Evolutionary conservation across 495 filamentous ascomycete genomes (phyloP).

Genomic region (Penicillium steckii): DNA sequence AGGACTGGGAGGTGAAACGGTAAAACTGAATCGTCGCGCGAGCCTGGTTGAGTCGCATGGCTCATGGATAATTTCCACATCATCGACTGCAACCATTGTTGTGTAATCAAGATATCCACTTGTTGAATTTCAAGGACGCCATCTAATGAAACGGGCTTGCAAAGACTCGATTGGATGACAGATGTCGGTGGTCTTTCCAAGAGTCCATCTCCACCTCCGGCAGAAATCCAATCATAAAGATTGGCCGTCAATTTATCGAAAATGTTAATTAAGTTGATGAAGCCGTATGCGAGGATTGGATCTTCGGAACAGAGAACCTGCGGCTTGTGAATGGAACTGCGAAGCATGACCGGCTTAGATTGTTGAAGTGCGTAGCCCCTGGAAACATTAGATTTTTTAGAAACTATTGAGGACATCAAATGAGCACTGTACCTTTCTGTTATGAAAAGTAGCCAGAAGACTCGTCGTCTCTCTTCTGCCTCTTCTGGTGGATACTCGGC

Average conservation of each 20-base stretch:
- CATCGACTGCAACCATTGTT: slow-evolving; percentile 61
- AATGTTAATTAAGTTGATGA: slow-evolving; percentile 54
- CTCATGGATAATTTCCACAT: slow-evolving; percentile 62
- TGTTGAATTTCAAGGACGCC: slow-evolving; percentile 56
- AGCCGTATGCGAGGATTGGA: slow-evolving; percentile 48
- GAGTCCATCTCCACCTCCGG: slow-evolving; percentile 36
- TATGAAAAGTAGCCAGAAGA: slow-evolving; percentile 66
- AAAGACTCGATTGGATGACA: slow-evolving; percentile 38
- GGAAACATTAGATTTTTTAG: not conserved
- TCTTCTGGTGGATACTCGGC: slow-evolving; percentile 42
- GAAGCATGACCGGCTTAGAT: slow-evolving; percentile 53
- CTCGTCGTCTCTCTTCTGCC: slow-evolving; percentile 50
- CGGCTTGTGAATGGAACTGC: slow-evolving; percentile 48
- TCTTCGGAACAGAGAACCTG: slow-evolving; percentile 47
- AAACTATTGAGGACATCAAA: too few species aligned
- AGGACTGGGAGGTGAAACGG: slow-evolving; percentile 59
- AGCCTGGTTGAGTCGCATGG: slow-evolving; percentile 47
- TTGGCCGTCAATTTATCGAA: slow-evolving; percentile 47
- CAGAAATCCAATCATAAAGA: slow-evolving; percentile 44
- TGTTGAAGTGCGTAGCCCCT: slow-evolving; percentile 52
- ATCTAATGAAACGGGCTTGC: slow-evolving; percentile 38
- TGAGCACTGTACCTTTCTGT: slow-evolving; percentile 60
- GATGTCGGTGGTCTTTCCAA: slow-evolving; percentile 38
- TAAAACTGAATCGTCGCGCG: slow-evolving; percentile 45
- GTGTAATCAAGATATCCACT: slow-evolving; percentile 60